These are phyloP conservation scores for Monilinia fructigena DNA, from an alignment of 2,329 filamentous ascomycete genomes.

Conservation along the genomic window DNA sequence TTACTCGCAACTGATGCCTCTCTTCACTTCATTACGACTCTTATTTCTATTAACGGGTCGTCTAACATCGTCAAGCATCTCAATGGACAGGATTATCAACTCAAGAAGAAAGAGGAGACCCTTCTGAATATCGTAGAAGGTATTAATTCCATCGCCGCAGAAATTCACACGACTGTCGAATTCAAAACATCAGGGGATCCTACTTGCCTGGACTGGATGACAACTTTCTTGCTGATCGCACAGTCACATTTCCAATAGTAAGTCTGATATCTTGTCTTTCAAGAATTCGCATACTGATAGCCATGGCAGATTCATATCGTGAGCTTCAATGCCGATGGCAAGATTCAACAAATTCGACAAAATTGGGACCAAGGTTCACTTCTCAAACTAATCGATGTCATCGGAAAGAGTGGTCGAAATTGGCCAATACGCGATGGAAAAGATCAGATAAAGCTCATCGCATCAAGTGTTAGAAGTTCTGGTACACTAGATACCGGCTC, in stretches of 20 bases:
- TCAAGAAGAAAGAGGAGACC: constrained; percentile 81
- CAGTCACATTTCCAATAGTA: constrained; percentile 78
- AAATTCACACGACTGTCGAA: constrained; percentile 79
- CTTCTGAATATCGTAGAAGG: constrained; percentile 73
- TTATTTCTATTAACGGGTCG: constrained; percentile 68
- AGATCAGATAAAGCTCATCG: constrained; percentile 78
- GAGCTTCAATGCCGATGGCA: constrained; percentile 70
- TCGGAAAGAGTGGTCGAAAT: constrained; percentile 83
- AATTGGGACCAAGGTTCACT: constrained; percentile 95
- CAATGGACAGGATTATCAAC: constrained; percentile 63
- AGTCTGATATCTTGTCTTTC: constrained; percentile 41
- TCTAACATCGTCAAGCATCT: constrained; percentile 83
- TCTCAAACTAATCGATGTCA: constrained; percentile 89
- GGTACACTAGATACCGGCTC: constrained; percentile 40
- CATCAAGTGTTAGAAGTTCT: constrained; percentile 55
- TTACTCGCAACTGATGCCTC: constrained; percentile 64
- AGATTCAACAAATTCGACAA: constrained; percentile 83
- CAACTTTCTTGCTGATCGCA: constrained; percentile 85
- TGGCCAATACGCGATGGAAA: constrained; percentile 91
- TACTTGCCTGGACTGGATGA: constrained; percentile 90
- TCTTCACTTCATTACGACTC: constrained; percentile 86
- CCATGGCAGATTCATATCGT: constrained; percentile 76
- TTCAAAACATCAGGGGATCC: constrained; percentile 79
- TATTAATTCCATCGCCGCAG: constrained; percentile 65
- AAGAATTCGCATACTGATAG: constrained; percentile 25